phyloP scores from a whole-genome alignment of 2,329 filamentous ascomycete species.

The Clonostachys byssicola region DNA sequence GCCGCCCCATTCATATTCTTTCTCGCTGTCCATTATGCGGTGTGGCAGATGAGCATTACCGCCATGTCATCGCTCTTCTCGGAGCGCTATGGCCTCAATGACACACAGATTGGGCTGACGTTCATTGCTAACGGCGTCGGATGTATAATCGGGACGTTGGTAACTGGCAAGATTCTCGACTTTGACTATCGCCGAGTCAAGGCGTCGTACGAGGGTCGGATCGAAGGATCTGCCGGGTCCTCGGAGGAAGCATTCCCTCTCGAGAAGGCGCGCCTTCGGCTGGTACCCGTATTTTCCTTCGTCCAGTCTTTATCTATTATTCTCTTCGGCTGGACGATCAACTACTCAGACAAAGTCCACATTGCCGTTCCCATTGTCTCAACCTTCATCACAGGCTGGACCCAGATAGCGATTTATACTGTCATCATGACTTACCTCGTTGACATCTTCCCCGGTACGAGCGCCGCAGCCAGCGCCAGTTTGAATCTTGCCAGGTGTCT shows the following conservation, averaged over 20 bases:
- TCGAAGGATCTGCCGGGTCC: not conserved
- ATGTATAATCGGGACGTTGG: slow-evolving; percentile 40
- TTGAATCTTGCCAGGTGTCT: slow-evolving; percentile 49
- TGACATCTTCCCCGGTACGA: slow-evolving; percentile 43
- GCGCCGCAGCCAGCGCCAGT: slow-evolving; percentile 46
- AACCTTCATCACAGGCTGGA: slow-evolving; percentile 48
- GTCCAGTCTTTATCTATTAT: slow-evolving; percentile 40
- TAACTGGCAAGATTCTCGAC: slow-evolving; percentile 53
- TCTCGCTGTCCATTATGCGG: slow-evolving; percentile 49
- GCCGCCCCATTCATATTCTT: slow-evolving; percentile 48
- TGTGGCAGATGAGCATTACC: slow-evolving; percentile 49
- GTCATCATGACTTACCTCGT: slow-evolving; percentile 47
- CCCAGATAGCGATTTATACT: slow-evolving; percentile 41
- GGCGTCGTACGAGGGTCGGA: too few species aligned
- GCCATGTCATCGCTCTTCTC: slow-evolving; percentile 48
- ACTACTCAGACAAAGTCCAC: slow-evolving; percentile 32
- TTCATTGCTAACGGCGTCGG: slow-evolving; percentile 50
- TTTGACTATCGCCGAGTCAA: slow-evolving; percentile 58
- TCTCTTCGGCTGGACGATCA: slow-evolving; percentile 48
- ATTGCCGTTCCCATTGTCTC: slow-evolving; percentile 44
- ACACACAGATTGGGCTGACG: slow-evolving; percentile 48
- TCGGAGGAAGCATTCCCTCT: slow-evolving; percentile 32
- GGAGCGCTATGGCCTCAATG: slow-evolving; percentile 44
- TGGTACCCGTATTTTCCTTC: slow-evolving; percentile 36
- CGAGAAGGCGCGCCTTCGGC: slow-evolving; percentile 45